phyloP scores from a whole-genome alignment of 2,329 filamentous ascomycete genomes.

The Diplodia seriata region DNA sequence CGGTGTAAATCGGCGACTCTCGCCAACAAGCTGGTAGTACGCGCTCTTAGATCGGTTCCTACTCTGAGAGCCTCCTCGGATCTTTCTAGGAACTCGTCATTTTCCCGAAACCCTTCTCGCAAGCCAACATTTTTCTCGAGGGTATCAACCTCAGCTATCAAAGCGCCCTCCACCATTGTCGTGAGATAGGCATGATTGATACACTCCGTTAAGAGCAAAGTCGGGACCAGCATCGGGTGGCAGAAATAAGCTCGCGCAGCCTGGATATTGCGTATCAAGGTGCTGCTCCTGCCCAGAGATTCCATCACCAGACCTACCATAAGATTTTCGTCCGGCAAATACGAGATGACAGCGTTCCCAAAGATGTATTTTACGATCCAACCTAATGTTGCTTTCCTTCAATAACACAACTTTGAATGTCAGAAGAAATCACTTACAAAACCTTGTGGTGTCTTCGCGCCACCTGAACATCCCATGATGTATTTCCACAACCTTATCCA shows the following conservation, averaged over 20 bases:
- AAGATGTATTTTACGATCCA: neutral
- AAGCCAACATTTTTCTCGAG: neutral
- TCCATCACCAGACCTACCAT: neutral
- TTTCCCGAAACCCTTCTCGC: no score
- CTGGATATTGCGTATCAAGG: neutral
- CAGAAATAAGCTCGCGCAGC: neutral
- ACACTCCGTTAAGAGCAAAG: neutral
- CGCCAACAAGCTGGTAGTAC: no score
- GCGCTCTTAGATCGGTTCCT: no score
- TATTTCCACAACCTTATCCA: accelerated
- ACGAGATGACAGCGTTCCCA: neutral
- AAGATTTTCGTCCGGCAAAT: neutral
- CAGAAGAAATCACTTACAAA: neutral
- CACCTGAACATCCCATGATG: neutral
- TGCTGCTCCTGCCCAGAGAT: accelerated
- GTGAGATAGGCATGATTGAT: no score
- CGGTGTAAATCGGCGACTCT: no score
- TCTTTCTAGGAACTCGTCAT: no score
- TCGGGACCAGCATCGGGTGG: neutral
- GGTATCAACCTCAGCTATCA: no score
- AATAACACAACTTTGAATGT: neutral
- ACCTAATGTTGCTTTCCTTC: neutral
- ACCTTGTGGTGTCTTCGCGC: neutral
- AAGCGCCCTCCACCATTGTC: no score
- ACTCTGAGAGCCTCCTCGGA: no score